These are phyloP conservation scores for Hanseniaspora thailandica DNA, from an alignment of 805 yeast genomes.

Conservation along the genomic window DNA sequence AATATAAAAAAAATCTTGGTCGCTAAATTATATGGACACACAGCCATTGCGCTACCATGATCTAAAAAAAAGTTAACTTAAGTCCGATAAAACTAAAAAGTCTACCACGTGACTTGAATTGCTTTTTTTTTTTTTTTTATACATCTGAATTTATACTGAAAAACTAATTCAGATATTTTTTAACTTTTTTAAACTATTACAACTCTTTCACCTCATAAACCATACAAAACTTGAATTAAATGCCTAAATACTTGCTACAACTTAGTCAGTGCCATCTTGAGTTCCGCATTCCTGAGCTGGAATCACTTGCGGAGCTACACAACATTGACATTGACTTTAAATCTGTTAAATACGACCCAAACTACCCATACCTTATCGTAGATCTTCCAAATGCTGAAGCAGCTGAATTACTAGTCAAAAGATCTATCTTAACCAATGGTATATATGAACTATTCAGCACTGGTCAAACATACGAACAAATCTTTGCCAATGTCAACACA, in stretches of 20 bases:
- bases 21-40: no score
- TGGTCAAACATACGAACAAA: background rate
- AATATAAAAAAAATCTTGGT: no score
- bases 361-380: conserved; percentile 61
- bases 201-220: background rate
- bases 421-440: conserved; percentile 62
- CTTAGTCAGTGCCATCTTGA: conserved; percentile 74
- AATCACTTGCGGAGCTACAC: conserved; percentile 63
- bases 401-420: conserved; percentile 49
- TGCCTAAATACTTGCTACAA: conserved; percentile 57
- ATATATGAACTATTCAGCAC: conserved; percentile 51
- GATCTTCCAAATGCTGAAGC: conserved; percentile 52
- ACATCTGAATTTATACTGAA: no score
- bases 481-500: background rate
- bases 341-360: conserved; percentile 44
- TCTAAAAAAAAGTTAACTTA: no score
- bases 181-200: no score
- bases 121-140: no score
- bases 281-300: conserved; percentile 73
- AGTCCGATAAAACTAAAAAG: no score
- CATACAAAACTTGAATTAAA: background rate
- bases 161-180: no score
- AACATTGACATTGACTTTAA: conserved; percentile 40
- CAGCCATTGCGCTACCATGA: no score
- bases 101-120: no score